These are phyloP conservation scores for Aspergillus nanangensis DNA, from an alignment of 495 filamentous ascomycete genomes.

Conservation along the genomic window DNA sequence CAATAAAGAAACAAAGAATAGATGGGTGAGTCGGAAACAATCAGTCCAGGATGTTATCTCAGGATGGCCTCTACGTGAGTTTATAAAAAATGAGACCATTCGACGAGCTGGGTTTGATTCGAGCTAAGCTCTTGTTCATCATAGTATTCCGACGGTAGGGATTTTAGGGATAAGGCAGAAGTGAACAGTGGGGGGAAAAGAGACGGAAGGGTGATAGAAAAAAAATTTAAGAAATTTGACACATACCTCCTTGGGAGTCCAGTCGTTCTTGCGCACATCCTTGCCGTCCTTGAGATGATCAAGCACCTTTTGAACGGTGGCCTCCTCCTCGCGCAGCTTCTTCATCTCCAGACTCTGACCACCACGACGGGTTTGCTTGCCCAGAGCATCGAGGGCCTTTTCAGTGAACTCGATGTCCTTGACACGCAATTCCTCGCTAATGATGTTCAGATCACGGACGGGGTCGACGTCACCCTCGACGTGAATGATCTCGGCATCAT, in stretches of 20 bases:
- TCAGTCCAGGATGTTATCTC: constrained; percentile 82
- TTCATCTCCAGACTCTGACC: constrained; percentile 98
- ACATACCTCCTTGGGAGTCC: constrained; percentile 93
- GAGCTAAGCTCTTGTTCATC: constrained; percentile 99
- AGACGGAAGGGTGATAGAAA: constrained; percentile 6
- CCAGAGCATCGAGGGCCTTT: constrained; percentile 82
- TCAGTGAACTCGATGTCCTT: constrained; percentile 99
- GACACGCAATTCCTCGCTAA: constrained; percentile 91
- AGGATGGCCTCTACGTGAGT: constrained; percentile 68
- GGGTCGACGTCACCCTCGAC: constrained; percentile 98
- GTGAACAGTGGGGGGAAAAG: constrained; percentile 7
- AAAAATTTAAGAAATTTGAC: constrained; percentile 14
- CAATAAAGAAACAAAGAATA: constrained; percentile 16
- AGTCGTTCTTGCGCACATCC: constrained; percentile 86
- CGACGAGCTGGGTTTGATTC: constrained; percentile 99
- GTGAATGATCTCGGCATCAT: constrained; percentile 99
- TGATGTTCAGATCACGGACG: constrained; percentile 88
- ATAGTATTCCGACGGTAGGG: no score
- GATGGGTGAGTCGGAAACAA: no score
- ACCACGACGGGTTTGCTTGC: constrained; percentile 90
- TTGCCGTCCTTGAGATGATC: constrained; percentile 79
- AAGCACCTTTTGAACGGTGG: constrained; percentile 83
- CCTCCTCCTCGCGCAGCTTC: constrained; percentile 93
- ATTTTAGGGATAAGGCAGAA: no score
- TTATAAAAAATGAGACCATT: constrained; percentile 59